Evolutionary conservation across 495 filamentous ascomycete genomes (phyloP), one percentile per base, ranked within the genome.

Genomic region (Clavariopsis aquatica): DNA sequence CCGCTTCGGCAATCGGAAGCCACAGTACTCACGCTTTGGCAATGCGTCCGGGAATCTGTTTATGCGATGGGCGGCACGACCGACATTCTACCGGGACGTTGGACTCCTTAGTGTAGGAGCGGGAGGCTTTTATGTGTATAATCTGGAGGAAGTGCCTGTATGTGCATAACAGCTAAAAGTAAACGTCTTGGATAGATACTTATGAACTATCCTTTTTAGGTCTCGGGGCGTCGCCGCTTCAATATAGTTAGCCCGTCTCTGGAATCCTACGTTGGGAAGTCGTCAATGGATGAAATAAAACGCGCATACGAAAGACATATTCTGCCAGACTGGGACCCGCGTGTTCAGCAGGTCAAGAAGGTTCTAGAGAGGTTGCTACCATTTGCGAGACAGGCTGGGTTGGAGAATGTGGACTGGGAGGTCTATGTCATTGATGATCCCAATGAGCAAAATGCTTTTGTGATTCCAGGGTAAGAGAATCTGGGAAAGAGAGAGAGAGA

Each of bases 361-460:
- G 89, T 97, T 0, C 78, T 97, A 77, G 71, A 81, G 58, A 77
- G 87, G 47, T 73, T 98, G 65, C 84, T 96, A 43, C 90, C 89
- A 3, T 64, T 22, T 26, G 65, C 60, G 49, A 2, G 59, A 27
- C 80, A 83, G 27, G 84, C 80, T 31, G 87, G 86, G 0, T 76
- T 93, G 72, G 74, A 80, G 23, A 78, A 82, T 62, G 76, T 86
- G 27, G 64, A 85, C 8, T 96, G 93, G 93, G 89, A 92, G 76
- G 86, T 96, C 13, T 82, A 85, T 77, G 92, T 98, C 19, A 93
- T 98, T 58, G 79, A 91, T 13, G 88, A 88, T 55, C 76, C 81
- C 24, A n/a, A 43, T 17, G 67, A 79, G 73, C 74, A 72, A 58
- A 98, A 98, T 72, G 93, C 93, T 0, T 96, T 96, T 74, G 93